Conservation (phyloP, 2,329 filamentous ascomycete species). For the Arthrobotrys sinensis region DNA sequence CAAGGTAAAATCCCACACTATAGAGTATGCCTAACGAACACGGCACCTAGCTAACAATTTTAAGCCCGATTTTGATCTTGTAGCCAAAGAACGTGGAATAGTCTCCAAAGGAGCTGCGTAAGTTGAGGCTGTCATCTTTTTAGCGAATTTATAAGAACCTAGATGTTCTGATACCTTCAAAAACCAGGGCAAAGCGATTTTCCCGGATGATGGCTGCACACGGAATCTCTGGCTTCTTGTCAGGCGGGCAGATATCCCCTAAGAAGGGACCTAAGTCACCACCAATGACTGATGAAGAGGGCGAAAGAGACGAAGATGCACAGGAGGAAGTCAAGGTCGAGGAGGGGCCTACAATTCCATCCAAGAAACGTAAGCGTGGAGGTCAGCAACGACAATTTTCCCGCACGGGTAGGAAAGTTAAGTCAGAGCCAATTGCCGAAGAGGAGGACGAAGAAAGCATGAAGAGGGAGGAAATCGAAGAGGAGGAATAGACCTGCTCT, state of each 20-base stretch:
- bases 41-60: not conserved
- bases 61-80: slow-evolving; percentile 50
- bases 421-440: not conserved
- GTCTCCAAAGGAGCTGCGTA: slow-evolving; percentile 45
- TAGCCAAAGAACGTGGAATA: slow-evolving; percentile 52
- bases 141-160: not conserved
- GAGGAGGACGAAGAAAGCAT: not conserved
- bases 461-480: slow-evolving; percentile 13
- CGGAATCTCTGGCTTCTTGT: slow-evolving; percentile 15
- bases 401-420: slow-evolving; percentile 10
- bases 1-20: not conserved
- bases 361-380: slow-evolving; percentile 41
- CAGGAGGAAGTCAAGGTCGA: slow-evolving; percentile 8
- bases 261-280: slow-evolving; percentile 36
- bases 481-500: slow-evolving; percentile 36
- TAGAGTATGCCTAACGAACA: not conserved
- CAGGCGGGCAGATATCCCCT: not conserved
- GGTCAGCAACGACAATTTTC: not conserved
- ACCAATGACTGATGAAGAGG: slow-evolving; percentile 43
- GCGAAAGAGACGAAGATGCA: slow-evolving; percentile 12
- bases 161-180: not conserved
- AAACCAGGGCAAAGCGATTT: slow-evolving; percentile 37
- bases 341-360: not conserved
- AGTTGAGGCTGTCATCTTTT: not conserved
- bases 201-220: slow-evolving; percentile 35